Percentiles rank a stretch among this genome's conserved stretches.
Conservation (phyloP, 352 stramenopile genomes). For the Pythium phragmitis region DNA sequence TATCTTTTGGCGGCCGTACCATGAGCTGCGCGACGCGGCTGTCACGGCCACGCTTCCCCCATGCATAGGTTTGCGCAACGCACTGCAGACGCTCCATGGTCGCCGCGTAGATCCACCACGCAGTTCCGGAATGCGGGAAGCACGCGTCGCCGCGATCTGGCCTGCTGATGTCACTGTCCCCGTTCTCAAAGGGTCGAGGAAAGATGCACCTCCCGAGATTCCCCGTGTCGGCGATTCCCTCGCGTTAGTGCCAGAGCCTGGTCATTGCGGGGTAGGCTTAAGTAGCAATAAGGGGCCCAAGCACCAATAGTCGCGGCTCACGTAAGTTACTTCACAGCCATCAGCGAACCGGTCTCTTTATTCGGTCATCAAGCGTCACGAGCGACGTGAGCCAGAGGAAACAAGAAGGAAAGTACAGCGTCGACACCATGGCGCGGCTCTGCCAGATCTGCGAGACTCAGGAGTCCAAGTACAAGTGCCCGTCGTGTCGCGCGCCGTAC, state of each 20-base stretch:
- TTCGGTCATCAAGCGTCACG: slow-evolving; percentile 12
- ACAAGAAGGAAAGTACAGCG: background rate
- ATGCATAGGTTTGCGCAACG: slow-evolving; percentile 89
- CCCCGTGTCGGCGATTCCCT: slow-evolving; percentile 21
- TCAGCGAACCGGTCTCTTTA: background rate
- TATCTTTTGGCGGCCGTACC: slow-evolving; percentile 31
- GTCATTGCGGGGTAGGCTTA: slow-evolving; percentile 14
- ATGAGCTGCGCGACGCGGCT: slow-evolving; percentile 89
- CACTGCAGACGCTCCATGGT: slow-evolving; percentile 76
- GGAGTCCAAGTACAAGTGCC: slow-evolving; percentile 86
- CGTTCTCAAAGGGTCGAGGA: no score
- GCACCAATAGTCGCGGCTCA: slow-evolving; percentile 6
- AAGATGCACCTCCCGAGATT: background rate
- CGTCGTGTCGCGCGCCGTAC: slow-evolving; percentile 64
- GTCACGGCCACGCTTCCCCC: slow-evolving; percentile 83
- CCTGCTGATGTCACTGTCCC: background rate
- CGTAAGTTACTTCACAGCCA: slow-evolving; percentile 1
- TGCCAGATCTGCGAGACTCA: slow-evolving; percentile 52
- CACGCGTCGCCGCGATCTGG: background rate
- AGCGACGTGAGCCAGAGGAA: background rate
- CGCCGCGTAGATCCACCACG: background rate
- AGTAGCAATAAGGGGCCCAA: slow-evolving; percentile 17
- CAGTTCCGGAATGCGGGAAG: background rate
- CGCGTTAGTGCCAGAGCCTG: slow-evolving; percentile 16
- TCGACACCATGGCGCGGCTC: slow-evolving; percentile 34